These are phyloP conservation scores for Lodderomyces theae DNA, from an alignment of 1,139 yeast genomes.

Conservation along the genomic window DNA sequence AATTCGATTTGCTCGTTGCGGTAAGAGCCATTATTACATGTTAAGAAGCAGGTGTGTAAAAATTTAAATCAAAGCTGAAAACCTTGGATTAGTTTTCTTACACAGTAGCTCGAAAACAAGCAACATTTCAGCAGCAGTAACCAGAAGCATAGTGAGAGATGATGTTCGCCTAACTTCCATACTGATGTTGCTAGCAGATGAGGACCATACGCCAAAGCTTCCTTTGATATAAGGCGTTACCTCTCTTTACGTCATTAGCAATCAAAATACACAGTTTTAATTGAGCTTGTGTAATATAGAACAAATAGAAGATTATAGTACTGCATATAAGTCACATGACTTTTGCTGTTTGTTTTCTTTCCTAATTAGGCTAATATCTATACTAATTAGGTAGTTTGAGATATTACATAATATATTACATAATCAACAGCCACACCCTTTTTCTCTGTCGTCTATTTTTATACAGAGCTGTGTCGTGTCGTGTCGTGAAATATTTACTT, in stretches of 20 bases:
- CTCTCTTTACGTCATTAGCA: not conserved
- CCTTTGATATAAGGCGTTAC: not conserved
- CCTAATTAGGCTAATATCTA: not conserved
- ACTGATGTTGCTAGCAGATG: too few species aligned
- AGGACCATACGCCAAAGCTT: not conserved
- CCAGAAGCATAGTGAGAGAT: too few species aligned
- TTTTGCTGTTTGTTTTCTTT: constrained; percentile 1
- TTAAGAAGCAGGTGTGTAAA: too few species aligned
- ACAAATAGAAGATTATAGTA: not conserved
- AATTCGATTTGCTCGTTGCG: too few species aligned
- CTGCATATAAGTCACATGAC: constrained; percentile 4
- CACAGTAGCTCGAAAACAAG: too few species aligned
- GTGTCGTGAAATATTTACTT: not conserved
- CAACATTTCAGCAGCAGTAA: too few species aligned
- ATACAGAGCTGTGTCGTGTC: not conserved
- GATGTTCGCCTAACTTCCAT: too few species aligned
- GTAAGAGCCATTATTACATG: too few species aligned
- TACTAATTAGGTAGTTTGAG: constrained; percentile 1
- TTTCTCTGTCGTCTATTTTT: not conserved
- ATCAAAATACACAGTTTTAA: not conserved
- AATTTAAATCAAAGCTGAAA: too few species aligned
- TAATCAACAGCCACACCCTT: too few species aligned
- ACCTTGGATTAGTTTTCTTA: too few species aligned
- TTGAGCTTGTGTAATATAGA: constrained; percentile 1
- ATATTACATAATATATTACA: not conserved